These are phyloP conservation scores for Hansenula sp. DNA, from an alignment of 1,139 yeast species.

Conservation along the genomic window DNA sequence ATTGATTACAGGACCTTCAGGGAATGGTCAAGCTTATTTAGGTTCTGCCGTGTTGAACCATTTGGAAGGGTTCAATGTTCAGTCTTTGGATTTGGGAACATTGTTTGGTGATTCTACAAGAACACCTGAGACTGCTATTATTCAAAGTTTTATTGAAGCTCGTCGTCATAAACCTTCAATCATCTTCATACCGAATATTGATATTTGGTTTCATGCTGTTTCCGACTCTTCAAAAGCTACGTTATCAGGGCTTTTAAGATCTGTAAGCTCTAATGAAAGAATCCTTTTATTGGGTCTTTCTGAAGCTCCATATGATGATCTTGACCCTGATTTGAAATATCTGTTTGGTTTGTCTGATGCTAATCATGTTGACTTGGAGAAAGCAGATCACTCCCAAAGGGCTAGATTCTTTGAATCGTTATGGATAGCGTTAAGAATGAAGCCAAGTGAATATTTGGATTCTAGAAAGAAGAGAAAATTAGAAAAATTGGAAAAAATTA, in stretches of 20 bases:
- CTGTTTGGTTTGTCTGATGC: slow-evolving; percentile 52
- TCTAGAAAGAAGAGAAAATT: slow-evolving; percentile 31
- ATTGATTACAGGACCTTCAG: slow-evolving; percentile 67
- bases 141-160: slow-evolving; percentile 85
- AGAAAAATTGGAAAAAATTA: slow-evolving; percentile 15
- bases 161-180: slow-evolving; percentile 88
- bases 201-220: slow-evolving; percentile 69
- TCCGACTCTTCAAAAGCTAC: slow-evolving; percentile 70
- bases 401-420: slow-evolving; percentile 51
- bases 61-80: slow-evolving; percentile 88
- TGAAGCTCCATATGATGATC: slow-evolving; percentile 33
- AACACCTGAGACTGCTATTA: slow-evolving; percentile 79
- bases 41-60: slow-evolving; percentile 79
- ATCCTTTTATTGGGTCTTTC: slow-evolving; percentile 76
- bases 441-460: slow-evolving; percentile 52
- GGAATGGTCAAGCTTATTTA: slow-evolving; percentile 85
- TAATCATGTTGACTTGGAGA: slow-evolving; percentile 43
- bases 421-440: slow-evolving; percentile 52
- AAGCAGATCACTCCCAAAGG: slow-evolving; percentile 43
- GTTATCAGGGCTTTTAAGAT: slow-evolving; percentile 62
- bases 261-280: slow-evolving; percentile 67
- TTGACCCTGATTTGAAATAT: slow-evolving; percentile 32
- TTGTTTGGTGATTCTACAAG: slow-evolving; percentile 77
- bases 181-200: slow-evolving; percentile 77
- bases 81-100: slow-evolving; percentile 75